Percentiles rank a stretch among this genome's conserved stretches.
Conservation (phyloP, 2,329 filamentous ascomycete species). For the Aspergillus persii region DNA sequence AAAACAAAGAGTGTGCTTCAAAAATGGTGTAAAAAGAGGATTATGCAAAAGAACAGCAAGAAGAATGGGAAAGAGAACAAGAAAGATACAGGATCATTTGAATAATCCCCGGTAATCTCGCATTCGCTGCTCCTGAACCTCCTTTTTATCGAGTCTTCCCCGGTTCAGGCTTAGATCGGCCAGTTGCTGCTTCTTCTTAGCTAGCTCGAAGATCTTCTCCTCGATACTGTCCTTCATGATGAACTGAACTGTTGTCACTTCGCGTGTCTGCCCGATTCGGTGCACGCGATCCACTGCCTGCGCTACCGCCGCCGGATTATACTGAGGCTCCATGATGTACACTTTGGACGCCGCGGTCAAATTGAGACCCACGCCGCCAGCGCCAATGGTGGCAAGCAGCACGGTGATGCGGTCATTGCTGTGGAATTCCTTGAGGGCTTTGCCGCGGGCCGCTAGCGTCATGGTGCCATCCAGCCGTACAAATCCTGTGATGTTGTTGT, state of each 20-base stretch:
- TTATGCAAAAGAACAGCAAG: conserved; percentile 8
- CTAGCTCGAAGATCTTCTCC: conserved; percentile 85
- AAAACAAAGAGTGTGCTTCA: too few relatives aligned
- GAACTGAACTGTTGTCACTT: conserved; percentile 81
- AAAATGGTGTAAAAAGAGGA: background rate
- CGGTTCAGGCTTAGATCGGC: conserved; percentile 82
- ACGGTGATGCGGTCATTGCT: conserved; percentile 69
- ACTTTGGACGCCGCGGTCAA: conserved; percentile 81
- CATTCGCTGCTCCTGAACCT: conserved; percentile 64
- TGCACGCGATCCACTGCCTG: conserved; percentile 94
- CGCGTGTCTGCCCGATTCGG: conserved; percentile 82
- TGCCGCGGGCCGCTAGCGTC: conserved; percentile 69
- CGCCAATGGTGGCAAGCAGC: conserved; percentile 88
- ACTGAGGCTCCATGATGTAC: conserved; percentile 98
- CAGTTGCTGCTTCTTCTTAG: conserved; percentile 88
- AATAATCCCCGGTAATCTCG: conserved; percentile 62
- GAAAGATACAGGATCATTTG: conserved; percentile 30
- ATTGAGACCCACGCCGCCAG: conserved; percentile 88
- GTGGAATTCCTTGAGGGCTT: conserved; percentile 74
- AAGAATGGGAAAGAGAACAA: conserved; percentile 12
- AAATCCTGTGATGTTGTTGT: conserved; percentile 56
- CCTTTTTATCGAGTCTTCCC: conserved; percentile 56
- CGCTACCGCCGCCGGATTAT: conserved; percentile 91
- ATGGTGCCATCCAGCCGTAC: conserved; percentile 87
- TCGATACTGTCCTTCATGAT: conserved; percentile 91